Conservation (phyloP, 306 rosid genomes). For the Vigna nakashimae region DNA sequence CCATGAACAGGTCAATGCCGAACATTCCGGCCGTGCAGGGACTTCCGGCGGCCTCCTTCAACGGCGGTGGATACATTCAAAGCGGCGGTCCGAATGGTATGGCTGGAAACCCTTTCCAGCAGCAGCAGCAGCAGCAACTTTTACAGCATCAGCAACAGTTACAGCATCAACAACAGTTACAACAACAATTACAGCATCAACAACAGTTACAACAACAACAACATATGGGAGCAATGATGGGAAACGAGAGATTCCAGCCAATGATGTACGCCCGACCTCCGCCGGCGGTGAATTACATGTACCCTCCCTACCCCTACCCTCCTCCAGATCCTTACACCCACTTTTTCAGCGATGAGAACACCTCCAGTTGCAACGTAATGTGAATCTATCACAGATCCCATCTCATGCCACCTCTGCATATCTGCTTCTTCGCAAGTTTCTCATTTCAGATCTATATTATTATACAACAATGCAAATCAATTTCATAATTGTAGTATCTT, state of each 20-base stretch:
- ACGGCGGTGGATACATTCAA: slow-evolving; percentile 54
- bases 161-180: slow-evolving; percentile 55
- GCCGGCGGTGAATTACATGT: slow-evolving; percentile 61
- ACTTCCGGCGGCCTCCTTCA: slow-evolving; percentile 62
- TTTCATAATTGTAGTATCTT: slow-evolving; percentile 39
- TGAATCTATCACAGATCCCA: slow-evolving; percentile 42
- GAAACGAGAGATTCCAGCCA: slow-evolving; percentile 77
- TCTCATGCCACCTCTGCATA: too few species aligned
- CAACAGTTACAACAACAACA: slow-evolving; percentile 56
- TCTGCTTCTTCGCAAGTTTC: background rate
- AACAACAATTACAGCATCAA: slow-evolving; percentile 21
- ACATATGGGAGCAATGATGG: slow-evolving; percentile 72
- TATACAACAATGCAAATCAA: slow-evolving; percentile 64
- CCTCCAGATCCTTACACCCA: slow-evolving; percentile 67
- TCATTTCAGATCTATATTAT: slow-evolving; percentile 1
- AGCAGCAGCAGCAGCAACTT: slow-evolving; percentile 43
- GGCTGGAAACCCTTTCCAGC: slow-evolving; percentile 65
- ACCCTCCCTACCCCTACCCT: slow-evolving; percentile 56
- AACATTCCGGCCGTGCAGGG: slow-evolving; percentile 77
- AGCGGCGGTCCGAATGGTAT: slow-evolving; percentile 63
- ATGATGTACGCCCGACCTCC: slow-evolving; percentile 87
- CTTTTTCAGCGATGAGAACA: slow-evolving; percentile 85
- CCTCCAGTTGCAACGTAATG: slow-evolving; percentile 90
- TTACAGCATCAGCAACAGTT: too few species aligned
- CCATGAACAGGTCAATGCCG: slow-evolving; percentile 59